Evolutionary conservation across 192 early-diverging fungal genomes (phyloP), one percentile per base, ranked within the genome.

Genomic region (Backusella morwellensis): DNA sequence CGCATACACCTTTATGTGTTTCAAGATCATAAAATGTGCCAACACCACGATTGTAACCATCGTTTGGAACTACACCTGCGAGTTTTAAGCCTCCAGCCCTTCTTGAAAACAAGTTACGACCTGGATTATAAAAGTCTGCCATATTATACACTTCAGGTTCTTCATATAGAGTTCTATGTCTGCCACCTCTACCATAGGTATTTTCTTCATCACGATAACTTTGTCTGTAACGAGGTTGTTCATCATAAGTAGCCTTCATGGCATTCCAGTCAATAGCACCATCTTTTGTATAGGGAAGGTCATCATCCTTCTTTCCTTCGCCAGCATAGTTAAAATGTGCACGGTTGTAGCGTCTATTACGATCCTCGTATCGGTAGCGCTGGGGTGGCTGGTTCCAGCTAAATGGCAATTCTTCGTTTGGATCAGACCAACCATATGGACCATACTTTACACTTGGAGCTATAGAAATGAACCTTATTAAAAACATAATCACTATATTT

Each of bases 1-100:
- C 73, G 29, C 73, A 74, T 11, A 35, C 36, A 35, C 73, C 73
- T 15, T 35, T 36, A 23, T 38, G 73, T 41, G 73, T 74, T 63
- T 74, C 73, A 32, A 74, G 34, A 66, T 74, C 73, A 66, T 63
- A 74, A 26, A 74, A 74, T 38, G 73, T 74, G 8, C 73, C 73
- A 21, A 59, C n/a, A 12, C 73, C 73, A 12, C 32, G 50, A 26
- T 29, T 63, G 9, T 66, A 52, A 17, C 34, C 54, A 63, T 38
- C 56, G 14, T 66, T 21, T 15, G 34, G 52, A 15, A 34, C 36
- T 15, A 2, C 54, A 26, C 54, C 56, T 14, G 52, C 54, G 40
- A 70, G 68, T 38, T 35, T 35, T 35, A 70, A 41, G 11, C 68
- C 68, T 2, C 68, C 68, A 14, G 35, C 68, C 1, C 35, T 23